Conservation (phyloP, 1,284 basidiomycete genomes). For the Ustilago loliicola region DNA sequence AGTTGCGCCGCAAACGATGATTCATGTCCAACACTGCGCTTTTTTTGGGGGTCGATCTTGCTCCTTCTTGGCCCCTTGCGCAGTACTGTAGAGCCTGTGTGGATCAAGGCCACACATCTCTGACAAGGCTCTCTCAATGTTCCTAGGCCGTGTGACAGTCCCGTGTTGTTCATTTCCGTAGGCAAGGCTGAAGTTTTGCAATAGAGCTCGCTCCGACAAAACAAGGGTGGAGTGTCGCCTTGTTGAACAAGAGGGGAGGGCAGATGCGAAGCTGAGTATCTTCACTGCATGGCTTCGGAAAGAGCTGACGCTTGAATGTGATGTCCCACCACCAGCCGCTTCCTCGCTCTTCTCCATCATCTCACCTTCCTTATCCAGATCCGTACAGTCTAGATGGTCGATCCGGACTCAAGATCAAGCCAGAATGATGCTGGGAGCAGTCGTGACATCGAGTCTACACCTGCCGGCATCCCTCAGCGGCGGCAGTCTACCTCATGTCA, state of each 20-base stretch:
- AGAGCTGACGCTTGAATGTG: too few relatives aligned
- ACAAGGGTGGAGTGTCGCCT: neutral
- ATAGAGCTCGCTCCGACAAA: neutral
- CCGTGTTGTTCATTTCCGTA: neutral
- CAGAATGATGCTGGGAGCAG: neutral
- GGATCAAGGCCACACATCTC: neutral
- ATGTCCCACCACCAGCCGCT: neutral
- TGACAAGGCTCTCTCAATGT: neutral
- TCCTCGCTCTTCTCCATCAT: neutral
- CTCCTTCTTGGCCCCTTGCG: neutral
- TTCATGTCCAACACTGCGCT: conserved; percentile 14
- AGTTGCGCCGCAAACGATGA: conserved; percentile 5
- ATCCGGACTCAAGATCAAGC: neutral
- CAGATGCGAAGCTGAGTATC: neutral
- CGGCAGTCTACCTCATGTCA: neutral
- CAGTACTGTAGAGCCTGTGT: neutral
- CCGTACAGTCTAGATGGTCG: neutral
- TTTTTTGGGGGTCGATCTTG: neutral
- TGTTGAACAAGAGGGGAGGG: neutral
- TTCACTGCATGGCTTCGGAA: neutral
- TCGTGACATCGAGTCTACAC: neutral
- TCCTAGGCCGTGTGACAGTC: neutral
- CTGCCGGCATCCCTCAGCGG: neutral
- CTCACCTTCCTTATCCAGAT: neutral
- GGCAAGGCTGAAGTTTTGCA: neutral